Base-by-base conservation (phyloP, 495 filamentous ascomycete species). In the Pyronema domesticum region DNA sequence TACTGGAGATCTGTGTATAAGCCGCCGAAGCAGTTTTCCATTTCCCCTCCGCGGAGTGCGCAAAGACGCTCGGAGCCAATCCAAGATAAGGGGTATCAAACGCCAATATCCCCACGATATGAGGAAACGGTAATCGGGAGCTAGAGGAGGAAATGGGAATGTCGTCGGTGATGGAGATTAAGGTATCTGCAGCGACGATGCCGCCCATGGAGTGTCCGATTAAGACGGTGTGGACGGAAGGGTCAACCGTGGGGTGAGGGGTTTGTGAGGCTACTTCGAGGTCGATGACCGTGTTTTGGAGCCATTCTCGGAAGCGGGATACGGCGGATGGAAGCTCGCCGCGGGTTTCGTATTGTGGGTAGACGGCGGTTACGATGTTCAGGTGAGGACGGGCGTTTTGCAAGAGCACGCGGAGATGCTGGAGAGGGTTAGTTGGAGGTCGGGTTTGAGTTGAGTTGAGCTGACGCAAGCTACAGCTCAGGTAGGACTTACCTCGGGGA, bases 191-290 rank as follows among this genome's bases (percentile, higher is more conserved):
- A 19, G 85, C 91, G 11, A 98, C 87, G 60, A 98, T 95, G 57
- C 91, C 91, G 59, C 89, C 91, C 91, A 98, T 98, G 9, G 82
- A 87, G 66, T 98, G 91, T 9, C 93, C 89, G 37, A 95, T 72
- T 0, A 98, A 71, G 57, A 95, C 76, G 18, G 82, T 82, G 62
- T 77, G 84, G 19, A 98, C 87, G 3, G 81, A 85, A 7, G 89
- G 89, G 48, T 95, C 86, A 60, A 94, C 73, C 17, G 85, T 95
- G 1, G 89, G 91, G 0, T 83, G 87, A 43, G 85, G 78, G 0
- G 86, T 91, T n/a, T 73, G 72, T 61, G 81, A 80, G 30, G 74
- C 77, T 55, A 95, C 88, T 69, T 98, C 91, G 61, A 95, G 70
- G 68, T 96, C 91, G 57, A 98, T 95, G 60, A 98, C 85, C 58